Evolutionary conservation across 768 basidiomycete genomes (phyloP).

Genomic region (Porphyrellus cyaneotinctus): DNA sequence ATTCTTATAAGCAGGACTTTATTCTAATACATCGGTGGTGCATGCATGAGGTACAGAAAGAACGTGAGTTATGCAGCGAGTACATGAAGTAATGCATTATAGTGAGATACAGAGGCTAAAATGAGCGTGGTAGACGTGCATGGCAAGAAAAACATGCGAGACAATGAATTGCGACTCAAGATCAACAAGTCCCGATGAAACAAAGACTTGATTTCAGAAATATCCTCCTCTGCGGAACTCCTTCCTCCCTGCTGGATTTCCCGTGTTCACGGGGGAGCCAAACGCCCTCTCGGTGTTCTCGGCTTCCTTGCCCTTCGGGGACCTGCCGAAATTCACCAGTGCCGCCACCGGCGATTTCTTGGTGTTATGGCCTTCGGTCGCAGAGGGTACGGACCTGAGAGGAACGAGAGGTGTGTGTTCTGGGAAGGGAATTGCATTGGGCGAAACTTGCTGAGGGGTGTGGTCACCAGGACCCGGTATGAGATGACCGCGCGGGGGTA

Average conservation of each 20-base stretch:
- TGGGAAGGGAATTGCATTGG: constrained; percentile 8
- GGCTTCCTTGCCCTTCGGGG: neutral
- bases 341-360: constrained; percentile 1
- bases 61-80: too few relatives aligned
- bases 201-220: too few relatives aligned
- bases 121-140: too few relatives aligned
- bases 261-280: constrained; percentile 11
- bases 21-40: too few relatives aligned
- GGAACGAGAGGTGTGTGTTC: constrained; percentile 2
- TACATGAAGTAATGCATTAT: too few relatives aligned
- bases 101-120: too few relatives aligned
- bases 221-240: neutral
- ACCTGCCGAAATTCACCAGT: constrained; percentile 5
- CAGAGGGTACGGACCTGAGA: constrained; percentile 10
- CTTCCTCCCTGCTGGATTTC: constrained; percentile 10
- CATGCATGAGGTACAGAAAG: too few relatives aligned
- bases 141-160: too few relatives aligned
- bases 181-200: too few relatives aligned
- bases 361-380: neutral
- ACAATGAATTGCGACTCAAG: too few relatives aligned
- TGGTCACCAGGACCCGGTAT: neutral
- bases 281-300: constrained; percentile 9
- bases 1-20: too few relatives aligned
- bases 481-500: neutral
- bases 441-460: constrained; percentile 6